phyloP scores from a whole-genome alignment of 73 alveolate species.

The Tetrahymena borealis region DNA sequence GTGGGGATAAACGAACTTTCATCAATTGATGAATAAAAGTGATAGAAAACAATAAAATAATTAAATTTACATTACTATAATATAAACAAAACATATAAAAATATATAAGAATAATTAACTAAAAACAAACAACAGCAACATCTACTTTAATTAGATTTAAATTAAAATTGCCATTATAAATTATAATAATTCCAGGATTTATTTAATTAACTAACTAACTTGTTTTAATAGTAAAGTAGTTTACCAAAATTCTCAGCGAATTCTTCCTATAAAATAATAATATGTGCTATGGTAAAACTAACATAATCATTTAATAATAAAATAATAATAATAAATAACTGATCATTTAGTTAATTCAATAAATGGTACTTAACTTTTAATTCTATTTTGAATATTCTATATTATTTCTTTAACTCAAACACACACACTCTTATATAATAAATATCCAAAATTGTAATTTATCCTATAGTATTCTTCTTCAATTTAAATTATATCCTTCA shows the following conservation, averaged over 20 bases:
- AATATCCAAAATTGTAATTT: not conserved
- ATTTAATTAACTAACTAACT: no score
- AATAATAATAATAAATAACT: not conserved
- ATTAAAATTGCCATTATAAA: no score
- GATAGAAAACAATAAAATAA: not conserved
- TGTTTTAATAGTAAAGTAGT: no score
- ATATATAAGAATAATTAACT: not conserved
- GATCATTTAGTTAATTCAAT: not conserved
- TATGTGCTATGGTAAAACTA: no score
- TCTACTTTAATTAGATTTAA: no score
- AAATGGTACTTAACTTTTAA: not conserved
- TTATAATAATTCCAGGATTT: no score
- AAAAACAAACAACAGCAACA: no score
- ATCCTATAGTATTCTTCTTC: no score
- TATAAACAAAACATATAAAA: not conserved
- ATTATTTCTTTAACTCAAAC: not conserved
- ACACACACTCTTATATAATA: not conserved
- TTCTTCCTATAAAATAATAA: no score
- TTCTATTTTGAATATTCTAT: not conserved
- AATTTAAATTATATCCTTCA: no score
- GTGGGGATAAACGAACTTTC: not conserved
- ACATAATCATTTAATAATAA: no score
- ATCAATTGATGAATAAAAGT: not conserved
- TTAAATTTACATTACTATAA: not conserved
- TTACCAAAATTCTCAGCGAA: no score